A percentile compares a stretch with the other conserved stretches of the same genome.
Conservation (phyloP, 2,329 filamentous ascomycete species). For the Aspergillus sp. region DNA sequence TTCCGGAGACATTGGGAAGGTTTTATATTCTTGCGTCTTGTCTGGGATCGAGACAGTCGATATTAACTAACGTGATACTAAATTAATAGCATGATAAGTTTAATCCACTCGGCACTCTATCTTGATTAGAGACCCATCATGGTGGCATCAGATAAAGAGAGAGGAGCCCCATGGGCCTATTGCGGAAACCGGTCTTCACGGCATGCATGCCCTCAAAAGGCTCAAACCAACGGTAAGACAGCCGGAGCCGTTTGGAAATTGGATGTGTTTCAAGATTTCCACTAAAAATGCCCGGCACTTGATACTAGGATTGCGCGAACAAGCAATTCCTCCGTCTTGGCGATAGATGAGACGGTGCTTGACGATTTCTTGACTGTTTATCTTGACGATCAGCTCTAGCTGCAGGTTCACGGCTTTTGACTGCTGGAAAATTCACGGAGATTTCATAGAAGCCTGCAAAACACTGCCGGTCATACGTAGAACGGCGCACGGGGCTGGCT, state of each 20-base stretch:
- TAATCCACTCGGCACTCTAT: background rate
- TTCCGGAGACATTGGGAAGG: background rate
- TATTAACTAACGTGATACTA: background rate
- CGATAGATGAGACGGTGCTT: background rate
- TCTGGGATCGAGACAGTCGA: background rate
- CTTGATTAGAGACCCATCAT: conserved; percentile 2
- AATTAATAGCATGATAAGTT: background rate
- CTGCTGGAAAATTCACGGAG: conserved; percentile 2
- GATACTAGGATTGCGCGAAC: conserved; percentile 1
- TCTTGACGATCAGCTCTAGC: background rate
- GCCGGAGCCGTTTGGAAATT: conserved; percentile 6
- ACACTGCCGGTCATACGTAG: background rate
- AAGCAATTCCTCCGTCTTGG: conserved; percentile 18
- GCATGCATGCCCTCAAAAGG: background rate
- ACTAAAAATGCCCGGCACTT: conserved; percentile 5
- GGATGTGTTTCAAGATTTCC: conserved; percentile 15
- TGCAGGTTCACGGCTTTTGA: background rate
- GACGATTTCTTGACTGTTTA: background rate
- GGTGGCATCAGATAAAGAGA: background rate
- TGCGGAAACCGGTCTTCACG: background rate
- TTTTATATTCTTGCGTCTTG: conserved; percentile 2
- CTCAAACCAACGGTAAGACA: background rate
- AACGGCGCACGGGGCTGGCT: background rate
- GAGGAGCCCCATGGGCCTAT: background rate
- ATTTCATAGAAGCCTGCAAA: background rate